Conservation (phyloP, 1,284 basidiomycete genomes). For the Meira nashicola region DNA sequence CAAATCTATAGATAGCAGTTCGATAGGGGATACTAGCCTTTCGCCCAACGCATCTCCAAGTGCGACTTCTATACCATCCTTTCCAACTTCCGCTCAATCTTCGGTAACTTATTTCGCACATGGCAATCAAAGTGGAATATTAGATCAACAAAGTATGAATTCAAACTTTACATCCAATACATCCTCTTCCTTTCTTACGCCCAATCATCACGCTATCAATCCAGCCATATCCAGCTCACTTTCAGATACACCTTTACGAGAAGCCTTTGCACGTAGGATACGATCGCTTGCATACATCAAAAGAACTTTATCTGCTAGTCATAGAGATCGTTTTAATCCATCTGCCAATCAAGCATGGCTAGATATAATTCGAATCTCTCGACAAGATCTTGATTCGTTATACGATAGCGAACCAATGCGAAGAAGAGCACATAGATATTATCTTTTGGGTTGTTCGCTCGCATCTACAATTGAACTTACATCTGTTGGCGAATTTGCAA, state of each 20-base stretch:
- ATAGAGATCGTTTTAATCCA: background rate
- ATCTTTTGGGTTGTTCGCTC: slow-evolving; percentile 29
- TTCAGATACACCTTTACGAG: background rate
- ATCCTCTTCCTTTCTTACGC: too few relatives aligned
- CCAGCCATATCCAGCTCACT: too few relatives aligned
- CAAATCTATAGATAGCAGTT: too few relatives aligned
- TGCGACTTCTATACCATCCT: too few relatives aligned
- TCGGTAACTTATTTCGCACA: too few relatives aligned
- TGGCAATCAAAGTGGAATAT: too few relatives aligned
- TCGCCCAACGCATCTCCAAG: too few relatives aligned
- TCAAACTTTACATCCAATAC: too few relatives aligned
- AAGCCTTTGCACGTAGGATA: slow-evolving; percentile 1
- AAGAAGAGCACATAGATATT: slow-evolving; percentile 29
- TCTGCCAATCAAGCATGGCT: slow-evolving; percentile 21
- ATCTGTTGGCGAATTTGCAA: slow-evolving; percentile 22
- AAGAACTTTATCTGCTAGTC: background rate
- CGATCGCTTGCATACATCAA: background rate
- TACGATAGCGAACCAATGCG: slow-evolving; percentile 33
- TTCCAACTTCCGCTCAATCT: too few relatives aligned
- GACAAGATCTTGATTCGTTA: slow-evolving; percentile 17
- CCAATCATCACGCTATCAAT: too few relatives aligned
- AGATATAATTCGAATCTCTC: slow-evolving; percentile 22
- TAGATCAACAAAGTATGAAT: too few relatives aligned
- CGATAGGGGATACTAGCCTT: too few relatives aligned
- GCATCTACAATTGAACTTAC: slow-evolving; percentile 29